Conservation (phyloP, 1,284 basidiomycete genomes). For the Pascua sp. region DNA sequence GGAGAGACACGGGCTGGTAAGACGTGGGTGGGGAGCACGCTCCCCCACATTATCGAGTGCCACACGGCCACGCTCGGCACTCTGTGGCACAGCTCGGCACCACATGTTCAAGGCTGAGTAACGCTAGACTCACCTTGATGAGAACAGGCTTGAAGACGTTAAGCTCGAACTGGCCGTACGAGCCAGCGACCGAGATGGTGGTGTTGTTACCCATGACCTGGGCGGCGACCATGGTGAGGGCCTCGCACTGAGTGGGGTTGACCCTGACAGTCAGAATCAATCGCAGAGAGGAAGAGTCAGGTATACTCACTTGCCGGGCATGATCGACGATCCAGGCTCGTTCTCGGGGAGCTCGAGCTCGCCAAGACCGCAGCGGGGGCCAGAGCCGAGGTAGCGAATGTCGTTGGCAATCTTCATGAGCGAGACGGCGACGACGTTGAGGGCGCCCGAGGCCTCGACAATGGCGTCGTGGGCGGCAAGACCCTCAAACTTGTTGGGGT, state of each 20-base stretch:
- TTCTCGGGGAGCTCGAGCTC: constrained; percentile 95
- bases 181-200: constrained; percentile 84
- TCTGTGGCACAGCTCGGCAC: not conserved
- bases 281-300: no score
- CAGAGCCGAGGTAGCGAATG: constrained; percentile 95
- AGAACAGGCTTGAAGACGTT: constrained; percentile 99
- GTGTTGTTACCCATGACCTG: constrained; percentile 99
- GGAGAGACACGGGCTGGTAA: no score
- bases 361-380: constrained; percentile 94
- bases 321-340: constrained; percentile 98
- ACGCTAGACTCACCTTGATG: not conserved
- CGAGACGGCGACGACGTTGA: constrained; percentile 91
- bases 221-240: constrained; percentile 96
- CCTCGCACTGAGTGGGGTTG: constrained; percentile 99
- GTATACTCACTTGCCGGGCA: constrained; percentile 77
- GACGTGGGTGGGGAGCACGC: no score
- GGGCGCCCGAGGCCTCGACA: constrained; percentile 92
- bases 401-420: constrained; percentile 99
- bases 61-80: no score
- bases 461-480: constrained; percentile 95
- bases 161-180: constrained; percentile 96
- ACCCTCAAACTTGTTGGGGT: constrained; percentile 99
- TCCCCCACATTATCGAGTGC: no score
- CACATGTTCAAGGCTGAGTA: no score
- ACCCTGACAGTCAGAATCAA: constrained; percentile 53